Conservation (phyloP, 768 basidiomycete genomes). For the Leccinum arenicola region DNA sequence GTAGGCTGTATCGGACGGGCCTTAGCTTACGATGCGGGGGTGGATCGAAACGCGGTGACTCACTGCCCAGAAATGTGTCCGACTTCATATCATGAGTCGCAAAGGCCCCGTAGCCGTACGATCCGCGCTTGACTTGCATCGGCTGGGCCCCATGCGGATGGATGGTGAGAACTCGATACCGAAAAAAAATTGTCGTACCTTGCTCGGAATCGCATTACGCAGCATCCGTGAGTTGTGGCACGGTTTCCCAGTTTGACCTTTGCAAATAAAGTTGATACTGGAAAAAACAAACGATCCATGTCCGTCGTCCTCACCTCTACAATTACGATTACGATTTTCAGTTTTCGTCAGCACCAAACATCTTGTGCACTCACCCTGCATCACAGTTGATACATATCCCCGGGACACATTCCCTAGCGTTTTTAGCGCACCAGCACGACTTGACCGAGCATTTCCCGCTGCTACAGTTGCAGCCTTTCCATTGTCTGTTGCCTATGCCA, state of each 20-base stretch:
- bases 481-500: conserved; percentile 15
- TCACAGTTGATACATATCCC: conserved; percentile 46
- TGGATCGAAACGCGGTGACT: not conserved
- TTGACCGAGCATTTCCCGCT: conserved; percentile 14
- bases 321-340: not conserved
- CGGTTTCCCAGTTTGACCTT: conserved; percentile 19
- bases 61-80: conserved; percentile 34
- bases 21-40: too few species aligned
- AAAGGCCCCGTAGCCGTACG: conserved; percentile 47
- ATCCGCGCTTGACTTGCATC: conserved; percentile 34
- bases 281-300: too few species aligned
- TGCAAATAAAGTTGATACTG: not conserved
- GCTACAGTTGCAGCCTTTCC: too few species aligned
- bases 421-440: conserved; percentile 37
- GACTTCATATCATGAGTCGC: conserved; percentile 26
- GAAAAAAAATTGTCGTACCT: conserved; percentile 16
- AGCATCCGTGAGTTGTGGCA: conserved; percentile 34
- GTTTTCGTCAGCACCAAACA: too few species aligned
- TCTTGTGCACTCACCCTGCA: conserved; percentile 34
- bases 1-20: conserved; percentile 35
- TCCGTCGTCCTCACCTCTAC: conserved; percentile 21
- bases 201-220: not conserved
- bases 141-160: conserved; percentile 22
- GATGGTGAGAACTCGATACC: not conserved
- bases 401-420: conserved; percentile 50